A percentile compares a stretch with the other conserved stretches of the same genome.
These are phyloP conservation scores for Microsporum canis DNA, from an alignment of 2,329 filamentous ascomycete species.

Conservation along the genomic window DNA sequence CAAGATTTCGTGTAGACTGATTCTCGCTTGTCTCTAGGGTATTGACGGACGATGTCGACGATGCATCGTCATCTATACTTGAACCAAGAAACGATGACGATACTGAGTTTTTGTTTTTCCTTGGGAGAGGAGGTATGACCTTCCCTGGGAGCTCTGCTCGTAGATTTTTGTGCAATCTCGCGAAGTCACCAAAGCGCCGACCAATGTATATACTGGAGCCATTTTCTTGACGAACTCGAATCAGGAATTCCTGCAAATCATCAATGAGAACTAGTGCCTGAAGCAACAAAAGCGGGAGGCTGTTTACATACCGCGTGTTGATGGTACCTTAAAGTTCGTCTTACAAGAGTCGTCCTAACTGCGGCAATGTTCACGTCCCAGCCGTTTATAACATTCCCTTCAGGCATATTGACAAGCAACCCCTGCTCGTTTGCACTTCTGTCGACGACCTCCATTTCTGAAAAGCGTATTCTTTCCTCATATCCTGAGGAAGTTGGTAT, in stretches of 20 bases:
- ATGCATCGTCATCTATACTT: conserved; percentile 59
- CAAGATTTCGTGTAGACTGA: conserved; percentile 25
- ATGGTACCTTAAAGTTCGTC: conserved; percentile 79
- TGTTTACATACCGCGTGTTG: conserved; percentile 67
- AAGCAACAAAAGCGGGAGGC: not conserved
- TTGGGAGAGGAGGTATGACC: conserved; percentile 71
- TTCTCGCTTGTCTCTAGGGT: conserved; percentile 47
- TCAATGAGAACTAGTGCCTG: not conserved
- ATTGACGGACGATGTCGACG: conserved; percentile 70
- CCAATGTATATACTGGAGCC: conserved; percentile 69
- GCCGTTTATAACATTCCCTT: conserved; percentile 84
- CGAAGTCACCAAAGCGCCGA: conserved; percentile 81
- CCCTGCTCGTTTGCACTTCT: conserved; percentile 85
- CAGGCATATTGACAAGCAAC: conserved; percentile 72
- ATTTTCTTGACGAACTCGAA: conserved; percentile 70
- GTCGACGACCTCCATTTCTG: conserved; percentile 93
- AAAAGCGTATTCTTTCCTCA: conserved; percentile 92
- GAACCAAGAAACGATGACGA: conserved; percentile 49
- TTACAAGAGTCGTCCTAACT: conserved; percentile 67
- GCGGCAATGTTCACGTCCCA: conserved; percentile 96
- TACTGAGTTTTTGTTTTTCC: conserved; percentile 79
- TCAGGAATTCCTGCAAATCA: conserved; percentile 61
- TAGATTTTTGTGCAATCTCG: conserved; percentile 63
- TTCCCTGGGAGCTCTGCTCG: conserved; percentile 83
- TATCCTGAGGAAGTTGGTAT: conserved; percentile 93